Base-by-base conservation (phyloP, 305 asterid species). In the Solanum hybrid region DNA sequence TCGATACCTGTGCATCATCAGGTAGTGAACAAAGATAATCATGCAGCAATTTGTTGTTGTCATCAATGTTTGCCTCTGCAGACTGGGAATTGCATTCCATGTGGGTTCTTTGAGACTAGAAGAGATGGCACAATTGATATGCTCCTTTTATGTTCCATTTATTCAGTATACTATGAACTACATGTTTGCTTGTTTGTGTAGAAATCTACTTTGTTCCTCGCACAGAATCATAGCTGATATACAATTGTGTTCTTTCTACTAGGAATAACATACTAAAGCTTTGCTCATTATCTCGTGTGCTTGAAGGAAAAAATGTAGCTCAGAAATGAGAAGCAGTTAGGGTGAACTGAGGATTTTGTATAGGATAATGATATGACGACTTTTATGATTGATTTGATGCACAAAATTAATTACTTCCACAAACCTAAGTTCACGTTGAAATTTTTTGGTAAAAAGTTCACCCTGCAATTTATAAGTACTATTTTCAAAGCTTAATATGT, bases 1-100 rank as follows among this genome's bases (percentile, higher is more conserved):
- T 94, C 61, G 92, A 93, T 86, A 95, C 97, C 77, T 96, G 98
- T 90, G 96, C 96, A 61, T 89, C 93, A 90, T 95, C 96, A 87
- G 99, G 99, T 97, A 94, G 89, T 89, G 36, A 38, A 77, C 84
- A 61, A 70, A 80, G 88, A 84, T 84, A 84, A 31, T 31, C 41
- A 61, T 31, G 87, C 34, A 22, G 90, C 34, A 77, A 31, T 41
- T 38, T 11, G 15, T 72, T 38, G 83, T 78, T 31, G 51, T 77
- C 78, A 77, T 45, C 80, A 33, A 77, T 77, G 75, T 84, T 41
- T 84, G 38, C 10, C 75, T 84, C 39, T 29, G 88, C 39, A 45
- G 88, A 84, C 17, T 84, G 41, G 88, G 75, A 84, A 84, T 45
- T 15, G 75, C 75, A 29, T 83, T 39, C 75, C 73, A 83, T 82